Evolutionary conservation across 345 rosid species (phyloP).

Genomic region (Moricandia arvensis): DNA sequence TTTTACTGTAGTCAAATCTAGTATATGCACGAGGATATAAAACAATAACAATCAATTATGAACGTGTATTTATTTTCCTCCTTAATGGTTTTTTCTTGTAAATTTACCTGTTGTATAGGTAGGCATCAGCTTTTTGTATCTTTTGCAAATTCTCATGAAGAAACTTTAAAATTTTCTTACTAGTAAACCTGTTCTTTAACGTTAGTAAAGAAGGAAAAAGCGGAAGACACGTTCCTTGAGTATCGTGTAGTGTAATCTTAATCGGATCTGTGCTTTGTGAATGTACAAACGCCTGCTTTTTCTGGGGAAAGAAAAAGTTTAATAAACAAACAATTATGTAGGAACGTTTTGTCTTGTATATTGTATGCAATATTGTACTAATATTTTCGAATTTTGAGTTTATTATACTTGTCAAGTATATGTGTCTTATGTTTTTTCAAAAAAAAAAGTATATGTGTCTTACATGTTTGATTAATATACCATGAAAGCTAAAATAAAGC

Average conservation of each 20-base stretch:
- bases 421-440: too few species aligned
- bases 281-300: constrained; percentile 22
- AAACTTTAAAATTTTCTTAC: not conserved
- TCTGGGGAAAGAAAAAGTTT: not conserved
- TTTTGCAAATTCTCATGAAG: constrained; percentile 30
- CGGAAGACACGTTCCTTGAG: constrained; percentile 37
- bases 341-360: not conserved
- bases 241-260: constrained; percentile 33
- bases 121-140: constrained; percentile 36
- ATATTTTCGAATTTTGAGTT: not conserved
- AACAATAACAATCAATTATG: not conserved
- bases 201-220: not conserved
- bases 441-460: too few species aligned
- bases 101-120: not conserved
- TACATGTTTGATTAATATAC: not conserved
- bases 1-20: not conserved
- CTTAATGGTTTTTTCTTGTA: not conserved
- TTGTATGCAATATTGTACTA: not conserved
- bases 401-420: not conserved
- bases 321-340: not conserved
- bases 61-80: not conserved
- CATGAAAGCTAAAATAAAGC: not conserved
- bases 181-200: constrained; percentile 10
- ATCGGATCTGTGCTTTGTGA: constrained; percentile 29
- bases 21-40: not conserved